phyloP scores from a whole-genome alignment of 805 yeast genomes.

The Saccharomycodes ludwigii region DNA sequence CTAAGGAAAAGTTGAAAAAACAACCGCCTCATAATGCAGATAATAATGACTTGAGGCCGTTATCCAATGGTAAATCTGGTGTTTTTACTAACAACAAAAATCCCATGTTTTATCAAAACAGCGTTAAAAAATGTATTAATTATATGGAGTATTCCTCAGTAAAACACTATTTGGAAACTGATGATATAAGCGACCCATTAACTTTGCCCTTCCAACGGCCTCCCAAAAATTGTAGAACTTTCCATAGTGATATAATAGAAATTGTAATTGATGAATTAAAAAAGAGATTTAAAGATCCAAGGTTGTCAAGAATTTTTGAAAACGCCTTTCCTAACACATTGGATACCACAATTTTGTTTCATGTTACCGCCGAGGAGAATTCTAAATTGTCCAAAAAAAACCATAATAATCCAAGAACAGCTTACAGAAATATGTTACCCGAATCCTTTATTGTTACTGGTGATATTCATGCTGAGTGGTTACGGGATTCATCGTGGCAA shows the following conservation, averaged over 20 bases:
- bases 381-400: conserved; percentile 1
- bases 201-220: conserved; percentile 70
- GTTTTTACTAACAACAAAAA: not conserved
- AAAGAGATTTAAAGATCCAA: conserved; percentile 40
- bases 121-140: conserved; percentile 38
- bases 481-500: conserved; percentile 79
- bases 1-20: too few species aligned
- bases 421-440: conserved; percentile 22
- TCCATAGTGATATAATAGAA: conserved; percentile 51
- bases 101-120: not conserved
- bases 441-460: conserved; percentile 80
- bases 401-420: conserved; percentile 7
- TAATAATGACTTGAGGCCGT: not conserved
- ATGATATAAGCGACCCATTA: conserved; percentile 31
- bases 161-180: conserved; percentile 44
- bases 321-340: conserved; percentile 79
- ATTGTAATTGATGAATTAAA: conserved; percentile 40
- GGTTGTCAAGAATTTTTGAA: conserved; percentile 63
- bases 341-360: conserved; percentile 80
- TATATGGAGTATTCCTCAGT: conserved; percentile 47
- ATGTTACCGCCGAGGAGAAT: conserved; percentile 19
- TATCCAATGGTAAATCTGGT: not conserved
- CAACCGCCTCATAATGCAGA: too few species aligned
- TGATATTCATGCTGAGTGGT: conserved; percentile 90
- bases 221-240: conserved; percentile 57